phyloP scores from a whole-genome alignment of 2,329 filamentous ascomycete genomes.

The Thelonectria blattea region DNA sequence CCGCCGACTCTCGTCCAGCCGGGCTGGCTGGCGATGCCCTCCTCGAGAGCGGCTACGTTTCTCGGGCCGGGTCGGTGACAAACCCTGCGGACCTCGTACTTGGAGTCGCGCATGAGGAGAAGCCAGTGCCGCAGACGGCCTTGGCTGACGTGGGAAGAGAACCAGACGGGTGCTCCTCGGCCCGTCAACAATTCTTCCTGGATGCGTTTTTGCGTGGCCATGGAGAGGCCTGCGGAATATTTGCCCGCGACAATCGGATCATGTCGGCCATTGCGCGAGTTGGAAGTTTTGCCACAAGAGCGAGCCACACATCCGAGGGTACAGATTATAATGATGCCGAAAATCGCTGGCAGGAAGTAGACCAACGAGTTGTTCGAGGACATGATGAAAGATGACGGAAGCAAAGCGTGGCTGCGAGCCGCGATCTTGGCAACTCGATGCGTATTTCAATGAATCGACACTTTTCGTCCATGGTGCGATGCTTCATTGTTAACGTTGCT shows the following conservation, averaged over 20 bases:
- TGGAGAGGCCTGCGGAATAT: background rate
- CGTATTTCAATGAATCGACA: slow-evolving; percentile 6
- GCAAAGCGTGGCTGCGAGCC: background rate
- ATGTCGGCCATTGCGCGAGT: background rate
- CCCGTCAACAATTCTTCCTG: slow-evolving; percentile 4
- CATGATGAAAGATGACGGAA: background rate
- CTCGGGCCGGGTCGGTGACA: background rate
- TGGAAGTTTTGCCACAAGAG: background rate
- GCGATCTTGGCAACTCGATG: background rate
- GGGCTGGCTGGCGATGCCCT: background rate
- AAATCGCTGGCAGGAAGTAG: background rate
- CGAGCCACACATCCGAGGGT: background rate
- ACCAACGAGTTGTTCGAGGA: background rate
- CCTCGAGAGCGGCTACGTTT: background rate
- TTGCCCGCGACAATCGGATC: background rate
- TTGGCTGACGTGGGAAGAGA: background rate
- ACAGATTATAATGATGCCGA: background rate
- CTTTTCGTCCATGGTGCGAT: background rate
- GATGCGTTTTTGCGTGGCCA: background rate
- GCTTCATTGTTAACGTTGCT: too few species aligned
- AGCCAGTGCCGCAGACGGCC: background rate
- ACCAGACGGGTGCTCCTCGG: slow-evolving; percentile 7
- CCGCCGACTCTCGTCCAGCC: slow-evolving; percentile 2
- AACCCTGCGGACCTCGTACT: slow-evolving; percentile 7
- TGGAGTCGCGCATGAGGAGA: background rate